These are phyloP conservation scores for Yueomyces sp. DNA, from an alignment of 805 yeast species.

Conservation along the genomic window DNA sequence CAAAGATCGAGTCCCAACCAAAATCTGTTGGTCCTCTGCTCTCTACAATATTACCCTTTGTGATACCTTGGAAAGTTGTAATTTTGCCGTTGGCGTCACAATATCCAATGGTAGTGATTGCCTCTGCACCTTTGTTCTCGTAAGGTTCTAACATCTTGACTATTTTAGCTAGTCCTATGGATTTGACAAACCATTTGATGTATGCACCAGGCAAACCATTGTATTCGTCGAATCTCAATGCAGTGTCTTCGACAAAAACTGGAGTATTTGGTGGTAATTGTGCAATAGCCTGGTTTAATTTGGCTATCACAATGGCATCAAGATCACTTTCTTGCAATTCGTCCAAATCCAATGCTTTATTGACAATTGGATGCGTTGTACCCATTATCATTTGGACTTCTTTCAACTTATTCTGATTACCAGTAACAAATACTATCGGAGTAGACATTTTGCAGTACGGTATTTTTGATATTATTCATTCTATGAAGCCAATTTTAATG, in stretches of 20 bases:
- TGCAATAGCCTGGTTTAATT: constrained; percentile 61
- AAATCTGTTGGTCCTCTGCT: constrained; percentile 69
- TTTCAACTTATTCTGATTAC: constrained; percentile 74
- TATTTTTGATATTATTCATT: too few relatives aligned
- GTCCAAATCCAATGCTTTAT: constrained; percentile 63
- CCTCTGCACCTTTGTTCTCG: constrained; percentile 73
- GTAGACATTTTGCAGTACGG: neutral
- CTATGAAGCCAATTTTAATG: too few relatives aligned
- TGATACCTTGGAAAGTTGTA: constrained; percentile 71
- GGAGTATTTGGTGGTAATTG: constrained; percentile 46
- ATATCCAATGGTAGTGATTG: constrained; percentile 86
- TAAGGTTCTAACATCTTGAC: constrained; percentile 69
- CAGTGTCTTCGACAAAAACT: constrained; percentile 91
- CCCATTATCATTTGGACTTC: constrained; percentile 68
- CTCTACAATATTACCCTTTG: constrained; percentile 67
- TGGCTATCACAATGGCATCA: constrained; percentile 67
- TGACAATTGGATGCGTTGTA: constrained; percentile 31
- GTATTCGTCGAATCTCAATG: constrained; percentile 69
- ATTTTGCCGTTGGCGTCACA: constrained; percentile 75
- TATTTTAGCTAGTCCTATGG: constrained; percentile 64
- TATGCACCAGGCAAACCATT: constrained; percentile 91
- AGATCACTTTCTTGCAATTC: constrained; percentile 83
- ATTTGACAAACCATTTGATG: constrained; percentile 78
- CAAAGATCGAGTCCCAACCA: constrained; percentile 91
- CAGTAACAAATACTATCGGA: constrained; percentile 63